Conservation (phyloP, 352 stramenopile species). For the Pythium aphanidermatum region DNA sequence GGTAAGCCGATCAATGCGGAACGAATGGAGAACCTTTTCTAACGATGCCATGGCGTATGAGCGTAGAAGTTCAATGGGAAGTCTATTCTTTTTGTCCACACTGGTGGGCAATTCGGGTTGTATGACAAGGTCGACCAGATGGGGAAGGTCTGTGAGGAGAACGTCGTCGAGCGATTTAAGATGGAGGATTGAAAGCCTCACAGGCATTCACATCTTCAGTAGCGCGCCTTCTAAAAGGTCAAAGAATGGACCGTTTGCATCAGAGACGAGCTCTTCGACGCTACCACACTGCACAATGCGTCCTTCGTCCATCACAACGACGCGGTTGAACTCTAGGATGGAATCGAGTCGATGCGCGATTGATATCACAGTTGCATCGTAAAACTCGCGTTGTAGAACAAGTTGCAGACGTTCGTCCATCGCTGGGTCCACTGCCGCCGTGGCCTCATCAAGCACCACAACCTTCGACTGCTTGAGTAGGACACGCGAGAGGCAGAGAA, state of each 20-base stretch:
- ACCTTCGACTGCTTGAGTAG: slow-evolving; percentile 26
- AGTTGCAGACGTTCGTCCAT: slow-evolving; percentile 47
- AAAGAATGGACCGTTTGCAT: slow-evolving; percentile 18
- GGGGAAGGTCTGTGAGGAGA: slow-evolving; percentile 34
- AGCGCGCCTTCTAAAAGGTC: slow-evolving; percentile 15
- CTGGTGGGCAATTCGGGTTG: slow-evolving; percentile 85
- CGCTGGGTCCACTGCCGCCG: slow-evolving; percentile 27
- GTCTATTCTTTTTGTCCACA: slow-evolving; percentile 90
- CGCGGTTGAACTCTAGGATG: slow-evolving; percentile 83
- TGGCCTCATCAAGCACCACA: slow-evolving; percentile 42
- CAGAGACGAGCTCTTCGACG: slow-evolving; percentile 13
- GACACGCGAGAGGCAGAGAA: slow-evolving; percentile 26
- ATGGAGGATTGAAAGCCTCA: slow-evolving; percentile 29
- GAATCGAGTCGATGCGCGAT: slow-evolving; percentile 93
- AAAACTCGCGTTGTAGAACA: slow-evolving; percentile 82
- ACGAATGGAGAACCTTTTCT: no score
- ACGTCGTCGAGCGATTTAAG: slow-evolving; percentile 47
- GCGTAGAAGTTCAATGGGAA: slow-evolving; percentile 74
- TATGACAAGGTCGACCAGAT: slow-evolving; percentile 89
- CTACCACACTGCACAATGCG: slow-evolving; percentile 32
- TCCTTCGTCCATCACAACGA: slow-evolving; percentile 86
- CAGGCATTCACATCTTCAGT: slow-evolving; percentile 11
- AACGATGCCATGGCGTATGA: background rate
- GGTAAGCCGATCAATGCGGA: no score
- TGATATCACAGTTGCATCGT: slow-evolving; percentile 82